Base-by-base conservation (phyloP, 164 flowering plant species). In the Liriodendron chinense region DNA sequence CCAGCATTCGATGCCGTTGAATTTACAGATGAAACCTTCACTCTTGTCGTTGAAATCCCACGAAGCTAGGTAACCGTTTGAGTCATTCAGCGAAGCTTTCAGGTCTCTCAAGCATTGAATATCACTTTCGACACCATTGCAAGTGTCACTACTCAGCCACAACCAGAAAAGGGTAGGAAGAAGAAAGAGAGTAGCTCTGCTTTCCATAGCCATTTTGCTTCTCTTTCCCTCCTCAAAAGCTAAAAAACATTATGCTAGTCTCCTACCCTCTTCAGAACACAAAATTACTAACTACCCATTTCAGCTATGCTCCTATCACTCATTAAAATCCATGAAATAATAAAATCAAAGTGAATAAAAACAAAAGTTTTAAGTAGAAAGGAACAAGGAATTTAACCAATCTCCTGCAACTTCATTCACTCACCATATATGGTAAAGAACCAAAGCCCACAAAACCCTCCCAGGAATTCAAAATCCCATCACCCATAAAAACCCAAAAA, bases 1-100 rank as follows among this genome's bases (percentile, higher is more conserved):
- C 98, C 98, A 93, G 70, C 98, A 93, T 0, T 87, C 89, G 12
- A 93, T 75, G 49, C 96, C 98, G 7, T 21, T 59, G 78, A 90
- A 93, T 22, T 63, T 82, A 72, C 94, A 93, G 78, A 93, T 93
- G 73, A 76, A 85, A 0, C 96, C 96, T 69, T 88, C 89, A 1
- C 85, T 82, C 1, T 18, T 21, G 74, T 86, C 87, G 50, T 77
- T 56, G 63, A 92, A 92, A 59, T 82, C 70, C 95, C 97, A 92
- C 18, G 87, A 79, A 49, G 78, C 69, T 70, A 92, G 82, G 75
- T 72, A 77, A 22, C 69, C 65, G 1, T 34, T 26, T 10, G 97
- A 88, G 67, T 92, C 97, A 24, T 78, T 26, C n/a, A 92, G 49
- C 1, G 94, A 83, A 0, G 49, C 77, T 72, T 81, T 78, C 65